phyloP scores from a whole-genome alignment of 140 eudicot genomes.

The Ambrosia hybrid region DNA sequence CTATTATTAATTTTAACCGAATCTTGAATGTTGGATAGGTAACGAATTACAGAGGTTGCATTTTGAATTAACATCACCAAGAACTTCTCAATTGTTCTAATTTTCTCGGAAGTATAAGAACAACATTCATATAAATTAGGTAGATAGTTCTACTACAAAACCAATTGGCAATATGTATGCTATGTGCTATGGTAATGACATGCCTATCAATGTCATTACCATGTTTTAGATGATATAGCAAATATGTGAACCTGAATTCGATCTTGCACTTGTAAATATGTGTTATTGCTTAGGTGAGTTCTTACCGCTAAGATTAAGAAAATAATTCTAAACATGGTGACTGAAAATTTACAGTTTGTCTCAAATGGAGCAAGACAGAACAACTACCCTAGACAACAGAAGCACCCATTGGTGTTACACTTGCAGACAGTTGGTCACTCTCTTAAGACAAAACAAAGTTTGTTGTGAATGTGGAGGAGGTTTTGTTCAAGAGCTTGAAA shows the following conservation, averaged over 20 bases:
- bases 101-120: not conserved
- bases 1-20: slow-evolving; percentile 1
- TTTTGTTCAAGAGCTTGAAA: slow-evolving; percentile 68
- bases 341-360: slow-evolving; percentile 27
- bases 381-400: slow-evolving; percentile 37
- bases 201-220: not conserved
- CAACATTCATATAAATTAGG: not conserved
- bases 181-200: slow-evolving; percentile 7
- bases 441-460: slow-evolving; percentile 36
- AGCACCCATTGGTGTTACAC: slow-evolving; percentile 80
- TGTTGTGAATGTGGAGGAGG: slow-evolving; percentile 67
- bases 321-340: slow-evolving; percentile 34
- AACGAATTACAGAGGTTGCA: slow-evolving; percentile 9
- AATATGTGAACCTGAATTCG: not conserved
- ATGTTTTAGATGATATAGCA: not conserved
- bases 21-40: not conserved
- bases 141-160: not conserved
- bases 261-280: not conserved
- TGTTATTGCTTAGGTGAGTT: not conserved
- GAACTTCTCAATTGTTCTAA: not conserved
- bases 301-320: slow-evolving; percentile 5
- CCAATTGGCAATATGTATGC: not conserved
- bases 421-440: slow-evolving; percentile 61
- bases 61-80: not conserved
- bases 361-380: slow-evolving; percentile 35